Evolutionary conservation across 1,284 basidiomycete genomes (phyloP), one percentile per base, ranked within the genome.

Genomic region (Porogramme epimiltina): DNA sequence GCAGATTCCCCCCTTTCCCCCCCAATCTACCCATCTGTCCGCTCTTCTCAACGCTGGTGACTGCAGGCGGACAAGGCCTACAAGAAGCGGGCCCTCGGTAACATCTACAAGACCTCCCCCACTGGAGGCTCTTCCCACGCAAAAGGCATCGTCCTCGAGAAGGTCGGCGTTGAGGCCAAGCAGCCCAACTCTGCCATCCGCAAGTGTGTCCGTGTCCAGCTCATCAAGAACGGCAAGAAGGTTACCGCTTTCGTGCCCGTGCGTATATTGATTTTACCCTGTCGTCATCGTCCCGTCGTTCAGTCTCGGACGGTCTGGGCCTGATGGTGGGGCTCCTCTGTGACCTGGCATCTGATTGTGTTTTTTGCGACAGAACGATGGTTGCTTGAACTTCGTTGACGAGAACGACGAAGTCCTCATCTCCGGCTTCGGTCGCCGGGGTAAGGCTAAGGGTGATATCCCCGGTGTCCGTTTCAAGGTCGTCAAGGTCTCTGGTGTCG

Each of bases 191-290:
- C 97, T 72, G 97, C 97, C 73, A 98, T 99, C 75, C 94, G 97
- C 77, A 99, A 99, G 79, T 99, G 97, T 83, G 97, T 99, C 65
- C 93, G 97, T 81, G 97, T 99, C 59, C 97, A 99, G 73, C 85
- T 99, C 68, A 99, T 99, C 79, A 99, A 99, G 87, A 99, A 99
- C 82, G 97, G 97, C 69, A 99, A 99, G 91, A 98, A 99, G 79
- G 94, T 95, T 70, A 95, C 94, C 58, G 93, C 93, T 67, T 96
- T 86, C 81, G 84, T 84, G 43, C 82, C 81, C 63, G 77, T 79
- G 55, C 49, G 72, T 70, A 31, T 42, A 18, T 46, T 26, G 34
- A 40, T 36, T 44, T 9, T 42, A 42, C 37, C 20, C 37, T 52
- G 8, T 20, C 26, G 31, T 41, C n/a, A 37, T 40, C 45, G 43